Percentiles rank a stretch among this genome's conserved stretches.
Conservation (phyloP, 805 yeast species). For the Metschnikowia aberdeeniae region DNA sequence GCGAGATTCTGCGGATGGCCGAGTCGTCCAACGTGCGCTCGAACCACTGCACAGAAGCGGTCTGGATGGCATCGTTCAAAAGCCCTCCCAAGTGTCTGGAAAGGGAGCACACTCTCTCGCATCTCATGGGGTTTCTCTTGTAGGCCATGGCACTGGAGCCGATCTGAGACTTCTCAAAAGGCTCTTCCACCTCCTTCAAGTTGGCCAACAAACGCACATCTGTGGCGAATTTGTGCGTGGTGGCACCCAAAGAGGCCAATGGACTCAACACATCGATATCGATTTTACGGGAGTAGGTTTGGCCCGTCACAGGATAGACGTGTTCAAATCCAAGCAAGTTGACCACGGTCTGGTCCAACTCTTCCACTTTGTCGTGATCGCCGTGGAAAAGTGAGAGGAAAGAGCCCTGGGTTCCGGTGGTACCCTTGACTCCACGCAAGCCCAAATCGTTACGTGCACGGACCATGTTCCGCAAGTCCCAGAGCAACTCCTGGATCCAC, state of each 20-base stretch:
- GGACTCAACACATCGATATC: slow-evolving; percentile 94
- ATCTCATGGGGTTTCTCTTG: slow-evolving; percentile 99
- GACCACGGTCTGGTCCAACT: slow-evolving; percentile 84
- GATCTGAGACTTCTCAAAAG: slow-evolving; percentile 96
- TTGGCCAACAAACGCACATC: slow-evolving; percentile 94
- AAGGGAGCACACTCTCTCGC: slow-evolving; percentile 97
- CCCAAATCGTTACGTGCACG: slow-evolving; percentile 97
- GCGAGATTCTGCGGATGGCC: slow-evolving; percentile 93
- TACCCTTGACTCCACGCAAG: slow-evolving; percentile 96
- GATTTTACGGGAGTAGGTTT: slow-evolving; percentile 97
- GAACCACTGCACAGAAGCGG: slow-evolving; percentile 98
- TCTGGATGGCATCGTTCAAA: slow-evolving; percentile 89
- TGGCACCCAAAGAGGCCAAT: slow-evolving; percentile 88
- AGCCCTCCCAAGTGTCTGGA: slow-evolving; percentile 92
- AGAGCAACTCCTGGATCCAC: slow-evolving; percentile 95
- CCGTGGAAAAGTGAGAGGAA: slow-evolving; percentile 94
- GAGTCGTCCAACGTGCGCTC: slow-evolving; percentile 98
- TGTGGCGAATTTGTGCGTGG: slow-evolving; percentile 97
- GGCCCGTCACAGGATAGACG: slow-evolving; percentile 98
- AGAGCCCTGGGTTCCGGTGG: slow-evolving; percentile 98
- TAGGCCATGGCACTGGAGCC: slow-evolving; percentile 99
- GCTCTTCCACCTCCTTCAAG: slow-evolving; percentile 96
- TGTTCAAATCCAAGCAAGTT: slow-evolving; percentile 89
- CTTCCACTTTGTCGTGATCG: slow-evolving; percentile 94
- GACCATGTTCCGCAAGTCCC: slow-evolving; percentile 95